These are phyloP conservation scores for Kuraishia hungarica DNA, from an alignment of 805 yeast genomes.

Conservation along the genomic window DNA sequence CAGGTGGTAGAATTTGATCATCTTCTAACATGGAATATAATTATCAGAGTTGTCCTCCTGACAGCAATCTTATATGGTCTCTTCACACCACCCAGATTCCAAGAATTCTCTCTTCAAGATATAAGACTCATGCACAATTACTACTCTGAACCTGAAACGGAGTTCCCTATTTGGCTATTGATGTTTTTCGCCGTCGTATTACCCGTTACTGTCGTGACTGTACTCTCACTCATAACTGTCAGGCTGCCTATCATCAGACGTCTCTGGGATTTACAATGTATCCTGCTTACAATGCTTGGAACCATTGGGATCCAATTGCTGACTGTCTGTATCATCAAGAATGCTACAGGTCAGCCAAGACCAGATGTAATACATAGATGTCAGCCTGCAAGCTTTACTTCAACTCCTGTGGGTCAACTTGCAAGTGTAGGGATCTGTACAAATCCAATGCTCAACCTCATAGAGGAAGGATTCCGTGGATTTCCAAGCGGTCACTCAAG, in stretches of 20 bases:
- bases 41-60: constrained; percentile 9
- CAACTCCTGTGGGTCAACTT: constrained; percentile 26
- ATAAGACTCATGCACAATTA: constrained; percentile 23
- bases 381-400: constrained; percentile 24
- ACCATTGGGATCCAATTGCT: constrained; percentile 28
- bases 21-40: too few relatives aligned
- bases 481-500: constrained; percentile 55
- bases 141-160: constrained; percentile 23
- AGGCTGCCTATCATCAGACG: constrained; percentile 14
- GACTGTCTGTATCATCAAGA: constrained; percentile 36
- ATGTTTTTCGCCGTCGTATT: constrained; percentile 19
- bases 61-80: constrained; percentile 23
- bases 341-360: constrained; percentile 37
- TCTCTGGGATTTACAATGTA: constrained; percentile 33
- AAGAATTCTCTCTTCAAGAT: constrained; percentile 31
- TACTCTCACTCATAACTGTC: constrained; percentile 12
- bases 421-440: constrained; percentile 40
- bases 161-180: constrained; percentile 23
- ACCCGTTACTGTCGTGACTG: constrained; percentile 23
- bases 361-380: constrained; percentile 49
- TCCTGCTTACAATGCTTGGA: constrained; percentile 26
- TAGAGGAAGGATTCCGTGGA: constrained; percentile 46
- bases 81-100: constrained; percentile 25
- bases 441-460: constrained; percentile 20
- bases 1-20: too few relatives aligned